Conservation (phyloP, 805 yeast genomes). For the Metschnikowia continentalis region DNA sequence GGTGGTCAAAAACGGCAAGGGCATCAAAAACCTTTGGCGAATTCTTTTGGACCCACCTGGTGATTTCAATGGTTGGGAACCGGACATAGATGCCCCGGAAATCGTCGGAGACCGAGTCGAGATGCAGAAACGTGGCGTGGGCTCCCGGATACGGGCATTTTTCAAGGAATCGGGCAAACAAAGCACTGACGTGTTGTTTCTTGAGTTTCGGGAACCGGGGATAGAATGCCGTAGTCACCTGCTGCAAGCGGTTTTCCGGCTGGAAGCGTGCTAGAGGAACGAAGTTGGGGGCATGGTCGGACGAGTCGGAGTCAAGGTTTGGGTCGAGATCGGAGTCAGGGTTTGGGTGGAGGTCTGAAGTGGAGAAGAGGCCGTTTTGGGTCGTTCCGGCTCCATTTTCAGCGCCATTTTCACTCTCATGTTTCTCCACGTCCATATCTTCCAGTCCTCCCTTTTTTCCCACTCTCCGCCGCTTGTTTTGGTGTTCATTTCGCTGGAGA, state of each 20-base stretch:
- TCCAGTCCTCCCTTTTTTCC: not conserved
- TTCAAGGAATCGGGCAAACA: conserved; percentile 22
- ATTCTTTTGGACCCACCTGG: conserved; percentile 15
- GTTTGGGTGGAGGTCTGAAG: not conserved
- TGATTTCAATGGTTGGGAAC: conserved; percentile 17
- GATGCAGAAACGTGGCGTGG: conserved; percentile 31
- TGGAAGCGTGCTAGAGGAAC: conserved; percentile 26
- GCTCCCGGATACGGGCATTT: conserved; percentile 5
- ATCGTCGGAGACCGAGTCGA: conserved; percentile 25
- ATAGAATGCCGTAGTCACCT: conserved; percentile 30
- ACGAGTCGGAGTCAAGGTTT: conserved; percentile 8
- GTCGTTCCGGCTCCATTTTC: not conserved
- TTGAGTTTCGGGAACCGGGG: conserved; percentile 32
- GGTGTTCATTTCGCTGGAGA: conserved; percentile 7
- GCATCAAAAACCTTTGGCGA: not conserved
- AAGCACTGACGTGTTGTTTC: conserved; percentile 28
- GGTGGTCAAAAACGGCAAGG: conserved; percentile 11
- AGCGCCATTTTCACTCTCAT: not conserved
- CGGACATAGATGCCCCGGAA: conserved; percentile 34
- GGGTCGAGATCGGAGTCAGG: not conserved
- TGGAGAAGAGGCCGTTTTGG: not conserved
- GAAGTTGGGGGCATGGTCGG: conserved; percentile 18
- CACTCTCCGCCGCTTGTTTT: not conserved
- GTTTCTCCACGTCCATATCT: not conserved
- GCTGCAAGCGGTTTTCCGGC: conserved; percentile 34